Evolutionary conservation across 345 rosid species (phyloP).

Genomic region (Arabidopsis suecica): DNA sequence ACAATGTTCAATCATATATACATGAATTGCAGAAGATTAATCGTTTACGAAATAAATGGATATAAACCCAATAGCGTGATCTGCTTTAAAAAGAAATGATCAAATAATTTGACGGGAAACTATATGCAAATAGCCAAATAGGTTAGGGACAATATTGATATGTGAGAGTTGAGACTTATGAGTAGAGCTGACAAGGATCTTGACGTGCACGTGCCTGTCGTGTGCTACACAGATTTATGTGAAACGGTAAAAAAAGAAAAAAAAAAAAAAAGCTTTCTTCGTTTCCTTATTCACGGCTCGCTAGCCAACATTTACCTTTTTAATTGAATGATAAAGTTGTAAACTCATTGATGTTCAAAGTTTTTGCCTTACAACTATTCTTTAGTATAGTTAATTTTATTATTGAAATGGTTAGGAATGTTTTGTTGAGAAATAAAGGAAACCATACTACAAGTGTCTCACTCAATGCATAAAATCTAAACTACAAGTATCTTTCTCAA

Average conservation of each 20-base stretch:
- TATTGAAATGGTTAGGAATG: conserved; percentile 28
- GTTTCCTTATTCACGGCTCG: background rate
- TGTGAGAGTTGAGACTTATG: conserved; percentile 28
- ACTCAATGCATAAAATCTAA: conserved; percentile 8
- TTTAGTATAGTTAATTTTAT: no score
- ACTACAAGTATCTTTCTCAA: background rate
- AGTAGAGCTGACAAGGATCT: conserved; percentile 43
- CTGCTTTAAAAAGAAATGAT: conserved; percentile 11
- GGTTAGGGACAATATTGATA: conserved; percentile 41
- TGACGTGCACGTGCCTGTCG: conserved; percentile 45
- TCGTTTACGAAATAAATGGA: conserved; percentile 32
- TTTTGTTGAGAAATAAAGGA: conserved; percentile 28
- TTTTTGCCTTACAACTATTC: background rate
- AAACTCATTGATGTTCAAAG: background rate
- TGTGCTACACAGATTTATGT: conserved; percentile 23
- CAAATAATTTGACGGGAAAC: conserved; percentile 13
- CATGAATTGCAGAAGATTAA: background rate
- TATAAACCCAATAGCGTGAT: conserved; percentile 42
- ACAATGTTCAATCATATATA: conserved; percentile 7
- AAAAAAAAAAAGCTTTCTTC: background rate
- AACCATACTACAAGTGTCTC: background rate
- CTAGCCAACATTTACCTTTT: background rate
- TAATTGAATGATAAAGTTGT: background rate
- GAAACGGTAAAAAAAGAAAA: conserved; percentile 6
- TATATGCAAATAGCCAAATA: conserved; percentile 25